These are phyloP conservation scores for Solanum sejunctum DNA, from an alignment of 257 asterid species.

Conservation along the genomic window DNA sequence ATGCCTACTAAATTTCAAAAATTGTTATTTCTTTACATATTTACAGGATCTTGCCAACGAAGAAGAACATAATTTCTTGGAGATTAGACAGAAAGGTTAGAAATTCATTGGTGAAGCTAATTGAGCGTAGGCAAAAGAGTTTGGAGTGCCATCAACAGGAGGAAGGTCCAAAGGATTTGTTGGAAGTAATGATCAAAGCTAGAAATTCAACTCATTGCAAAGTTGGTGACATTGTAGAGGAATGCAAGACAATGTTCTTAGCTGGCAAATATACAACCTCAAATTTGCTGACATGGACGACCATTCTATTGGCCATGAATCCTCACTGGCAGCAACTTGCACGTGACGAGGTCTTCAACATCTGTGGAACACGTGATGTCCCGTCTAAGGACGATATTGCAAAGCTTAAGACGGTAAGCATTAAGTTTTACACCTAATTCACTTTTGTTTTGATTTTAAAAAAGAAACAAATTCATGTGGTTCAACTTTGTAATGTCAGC, in stretches of 20 bases:
- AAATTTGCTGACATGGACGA: conserved; percentile 84
- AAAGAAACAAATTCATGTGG: neutral
- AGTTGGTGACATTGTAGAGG: conserved; percentile 65
- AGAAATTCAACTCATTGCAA: conserved; percentile 11
- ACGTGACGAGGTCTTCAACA: conserved; percentile 88
- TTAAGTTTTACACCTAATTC: neutral
- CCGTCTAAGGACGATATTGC: conserved; percentile 60
- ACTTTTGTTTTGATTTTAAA: too few species aligned
- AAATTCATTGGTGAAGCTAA: conserved; percentile 51
- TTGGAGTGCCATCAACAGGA: conserved; percentile 19
- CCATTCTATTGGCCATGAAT: conserved; percentile 80
- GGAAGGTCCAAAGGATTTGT: conserved; percentile 61
- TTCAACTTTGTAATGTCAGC: conserved; percentile 22
- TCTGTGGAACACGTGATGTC: conserved; percentile 76
- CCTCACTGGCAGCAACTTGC: conserved; percentile 96
- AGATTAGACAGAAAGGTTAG: conserved; percentile 69
- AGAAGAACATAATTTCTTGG: conserved; percentile 72
- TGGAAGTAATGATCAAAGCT: conserved; percentile 74
- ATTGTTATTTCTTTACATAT: neutral
- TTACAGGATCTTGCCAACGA: conserved; percentile 59
- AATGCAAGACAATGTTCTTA: conserved; percentile 86
- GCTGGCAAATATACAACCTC: conserved; percentile 88
- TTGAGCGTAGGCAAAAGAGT: conserved; percentile 28
- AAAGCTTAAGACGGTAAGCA: conserved; percentile 69
- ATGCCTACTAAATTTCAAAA: neutral